phyloP scores from a whole-genome alignment of 2,329 filamentous ascomycete species.

The Fusarium secorum region DNA sequence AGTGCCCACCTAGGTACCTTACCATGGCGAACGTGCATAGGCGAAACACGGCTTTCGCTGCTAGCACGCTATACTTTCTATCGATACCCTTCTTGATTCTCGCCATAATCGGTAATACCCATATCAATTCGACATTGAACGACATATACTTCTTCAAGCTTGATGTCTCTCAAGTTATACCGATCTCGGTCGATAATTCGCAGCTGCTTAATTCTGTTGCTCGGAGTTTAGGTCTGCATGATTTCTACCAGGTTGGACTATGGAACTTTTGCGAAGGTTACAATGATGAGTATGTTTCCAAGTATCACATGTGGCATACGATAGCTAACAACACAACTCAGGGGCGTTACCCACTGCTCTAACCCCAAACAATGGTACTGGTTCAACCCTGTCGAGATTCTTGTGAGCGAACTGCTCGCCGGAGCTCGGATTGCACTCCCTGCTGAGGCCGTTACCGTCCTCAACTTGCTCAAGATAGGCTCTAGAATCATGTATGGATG shows the following conservation, averaged over 20 bases:
- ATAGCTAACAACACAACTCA: constrained; percentile 51
- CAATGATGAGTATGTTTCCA: constrained; percentile 59
- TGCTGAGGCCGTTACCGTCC: constrained; percentile 73
- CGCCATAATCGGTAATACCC: constrained; percentile 78
- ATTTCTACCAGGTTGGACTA: constrained; percentile 92
- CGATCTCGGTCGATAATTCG: constrained; percentile 73
- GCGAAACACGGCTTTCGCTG: constrained; percentile 68
- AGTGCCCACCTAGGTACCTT: not conserved
- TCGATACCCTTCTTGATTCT: constrained; percentile 82
- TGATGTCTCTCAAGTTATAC: constrained; percentile 83
- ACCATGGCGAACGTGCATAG: constrained; percentile 48
- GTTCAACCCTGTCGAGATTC: constrained; percentile 88
- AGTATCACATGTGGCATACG: not conserved
- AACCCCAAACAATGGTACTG: constrained; percentile 76
- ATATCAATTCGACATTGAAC: constrained; percentile 66
- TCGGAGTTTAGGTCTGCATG: constrained; percentile 84
- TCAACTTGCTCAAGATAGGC: constrained; percentile 75
- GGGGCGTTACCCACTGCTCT: constrained; percentile 80
- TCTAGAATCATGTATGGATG: constrained; percentile 90
- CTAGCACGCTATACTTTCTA: constrained; percentile 75
- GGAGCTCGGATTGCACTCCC: constrained; percentile 87
- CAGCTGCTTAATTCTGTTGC: constrained; percentile 86
- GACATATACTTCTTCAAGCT: constrained; percentile 86
- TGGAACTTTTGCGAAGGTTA: constrained; percentile 96
- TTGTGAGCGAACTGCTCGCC: constrained; percentile 79